Evolutionary conservation across 257 asterid species (phyloP).

Genomic region (Linderniella brevidens): DNA sequence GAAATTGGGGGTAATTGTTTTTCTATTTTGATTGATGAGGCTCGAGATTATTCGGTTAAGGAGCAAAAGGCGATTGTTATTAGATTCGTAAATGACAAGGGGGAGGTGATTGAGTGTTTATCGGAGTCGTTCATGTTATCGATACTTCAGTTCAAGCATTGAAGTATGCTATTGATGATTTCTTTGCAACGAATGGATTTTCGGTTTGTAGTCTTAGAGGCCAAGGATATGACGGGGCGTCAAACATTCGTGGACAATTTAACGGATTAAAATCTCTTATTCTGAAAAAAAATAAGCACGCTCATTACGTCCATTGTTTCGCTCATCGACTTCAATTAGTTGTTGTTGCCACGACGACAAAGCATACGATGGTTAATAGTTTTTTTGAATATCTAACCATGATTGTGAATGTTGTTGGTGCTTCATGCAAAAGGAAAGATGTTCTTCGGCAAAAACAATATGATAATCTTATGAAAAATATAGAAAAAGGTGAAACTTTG

Average conservation of each 20-base stretch:
- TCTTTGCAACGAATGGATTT: not conserved
- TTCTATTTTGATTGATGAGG: not conserved
- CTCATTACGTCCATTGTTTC: not conserved
- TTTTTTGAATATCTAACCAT: not conserved
- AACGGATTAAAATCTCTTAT: no score
- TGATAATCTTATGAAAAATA: not conserved
- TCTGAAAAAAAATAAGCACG: not conserved
- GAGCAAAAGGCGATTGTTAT: not conserved
- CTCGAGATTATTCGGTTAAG: not conserved
- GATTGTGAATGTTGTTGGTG: not conserved
- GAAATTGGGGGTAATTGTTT: no score
- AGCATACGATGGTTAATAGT: not conserved
- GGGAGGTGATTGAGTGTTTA: no score
- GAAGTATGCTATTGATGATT: not conserved
- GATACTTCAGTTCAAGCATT: no score
- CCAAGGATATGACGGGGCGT: not conserved
- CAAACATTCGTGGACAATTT: no score
- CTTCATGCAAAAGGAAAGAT: not conserved
- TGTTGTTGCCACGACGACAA: not conserved
- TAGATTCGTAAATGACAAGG: not conserved
- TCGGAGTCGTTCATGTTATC: no score
- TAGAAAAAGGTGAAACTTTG: not conserved
- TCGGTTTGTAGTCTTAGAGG: not conserved
- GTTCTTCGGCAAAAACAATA: no score
- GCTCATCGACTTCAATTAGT: not conserved